Base-by-base conservation (phyloP, 495 filamentous ascomycete genomes). In the Eremomyces bilateralis region DNA sequence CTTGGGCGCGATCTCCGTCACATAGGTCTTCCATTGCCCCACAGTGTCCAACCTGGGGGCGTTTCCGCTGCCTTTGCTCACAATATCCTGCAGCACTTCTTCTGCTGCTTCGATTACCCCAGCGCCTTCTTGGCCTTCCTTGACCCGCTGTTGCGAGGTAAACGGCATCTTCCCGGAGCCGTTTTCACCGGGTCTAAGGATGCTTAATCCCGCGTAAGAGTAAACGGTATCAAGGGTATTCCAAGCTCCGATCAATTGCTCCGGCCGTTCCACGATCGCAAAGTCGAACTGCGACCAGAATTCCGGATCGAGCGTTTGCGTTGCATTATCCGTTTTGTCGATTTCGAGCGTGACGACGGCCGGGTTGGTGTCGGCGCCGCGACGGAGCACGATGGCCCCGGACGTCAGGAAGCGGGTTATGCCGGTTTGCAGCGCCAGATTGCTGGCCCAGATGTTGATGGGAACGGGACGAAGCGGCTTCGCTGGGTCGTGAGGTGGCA, bases 211-310 rank as follows among this genome's bases (percentile, higher is more conserved):
- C 10, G 62, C 65, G 52, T 73, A 90, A 0, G 73, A 80, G 36
- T 71, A 55, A 1, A 91, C 64, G 0, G 67, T 64, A 15, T 65
- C 67, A 5, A 88, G 52, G 6, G 67, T 61, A 40, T 80, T 64
- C 83, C 84, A 99, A 1, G 57, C 56, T 0, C 71, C 74, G 37
- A 73, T 66, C 1, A 63, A 53, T 19, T 49, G 47, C 27, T 54
- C 60, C 11, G 72, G 73, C 15, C 69, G 56, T 55, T 88, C 80
- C 6, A 74, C 63, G 4, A 95, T 60, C 4, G 69, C 69, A 45
- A 81, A 99, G 45, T 92, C 76, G 39, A 93, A 83, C 18, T 59
- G 54, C 2, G 62, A 53, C 88, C 85, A 95, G 53, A 94, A 95
- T 2, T 52, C 41, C 1, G 71, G 65, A 18, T 60, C 55, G 4